Percentiles rank a stretch among this genome's conserved stretches.
Evolutionary conservation across 2,329 filamentous ascomycete species (phyloP).

Genomic region (Coniochaeta prunicola): DNA sequence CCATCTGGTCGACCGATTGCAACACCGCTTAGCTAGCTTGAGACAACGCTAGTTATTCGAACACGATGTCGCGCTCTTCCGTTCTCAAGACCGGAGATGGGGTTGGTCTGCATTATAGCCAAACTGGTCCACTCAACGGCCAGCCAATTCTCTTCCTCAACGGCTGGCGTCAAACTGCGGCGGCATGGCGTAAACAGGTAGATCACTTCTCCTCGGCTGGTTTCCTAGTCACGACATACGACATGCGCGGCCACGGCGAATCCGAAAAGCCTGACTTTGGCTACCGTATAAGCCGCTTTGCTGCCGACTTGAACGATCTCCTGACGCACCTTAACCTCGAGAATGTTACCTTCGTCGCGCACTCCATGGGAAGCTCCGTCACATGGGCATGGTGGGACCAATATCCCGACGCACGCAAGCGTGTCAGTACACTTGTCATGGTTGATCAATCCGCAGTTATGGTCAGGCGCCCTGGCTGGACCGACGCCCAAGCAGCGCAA

Average conservation of each 20-base stretch:
- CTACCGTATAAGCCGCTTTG: constrained; percentile 20
- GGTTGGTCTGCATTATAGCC: constrained; percentile 19
- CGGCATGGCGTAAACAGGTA: constrained; percentile 22
- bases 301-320: constrained; percentile 20
- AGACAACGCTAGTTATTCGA: too few relatives aligned
- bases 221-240: constrained; percentile 22
- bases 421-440: constrained; percentile 19
- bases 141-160: constrained; percentile 22
- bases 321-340: constrained; percentile 20
- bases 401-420: constrained; percentile 15
- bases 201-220: constrained; percentile 16
- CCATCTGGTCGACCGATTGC: too few relatives aligned
- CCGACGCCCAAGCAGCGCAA: constrained; percentile 11
- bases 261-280: constrained; percentile 23
- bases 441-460: constrained; percentile 21
- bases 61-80: too few relatives aligned
- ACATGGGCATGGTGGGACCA: constrained; percentile 24
- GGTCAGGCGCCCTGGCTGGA: constrained; percentile 19
- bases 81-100: constrained; percentile 15
- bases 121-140: constrained; percentile 14
- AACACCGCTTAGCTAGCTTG: too few relatives aligned
- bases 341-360: constrained; percentile 21
- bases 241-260: constrained; percentile 25
- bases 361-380: constrained; percentile 26
- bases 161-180: constrained; percentile 23